Conservation (phyloP, 169 alveolate species). For the Eimeria maxima region DNA sequence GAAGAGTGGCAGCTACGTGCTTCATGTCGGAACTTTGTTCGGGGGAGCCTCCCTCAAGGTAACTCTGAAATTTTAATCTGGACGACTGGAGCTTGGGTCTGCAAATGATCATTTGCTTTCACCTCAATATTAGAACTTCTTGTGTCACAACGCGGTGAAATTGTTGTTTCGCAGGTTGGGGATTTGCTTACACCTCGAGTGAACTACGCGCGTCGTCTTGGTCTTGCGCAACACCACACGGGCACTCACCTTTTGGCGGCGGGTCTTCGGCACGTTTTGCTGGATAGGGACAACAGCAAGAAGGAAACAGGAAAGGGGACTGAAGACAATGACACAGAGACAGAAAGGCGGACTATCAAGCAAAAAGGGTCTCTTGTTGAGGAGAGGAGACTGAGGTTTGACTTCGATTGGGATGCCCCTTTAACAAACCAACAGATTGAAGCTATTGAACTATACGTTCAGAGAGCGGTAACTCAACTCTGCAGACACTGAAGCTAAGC, state of each 20-base stretch:
- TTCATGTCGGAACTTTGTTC: constrained; percentile 91
- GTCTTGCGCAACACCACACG: constrained; percentile 96
- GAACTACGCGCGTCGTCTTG: constrained; percentile 92
- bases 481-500: background rate
- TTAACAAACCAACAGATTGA: constrained; percentile 79
- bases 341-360: background rate
- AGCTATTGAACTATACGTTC: constrained; percentile 59
- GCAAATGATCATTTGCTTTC: background rate
- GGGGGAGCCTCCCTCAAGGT: constrained; percentile 75
- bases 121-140: background rate
- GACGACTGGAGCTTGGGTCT: background rate
- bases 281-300: constrained; percentile 89
- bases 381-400: constrained; percentile 92
- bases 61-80: background rate
- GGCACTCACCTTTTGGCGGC: constrained; percentile 95
- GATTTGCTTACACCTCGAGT: constrained; percentile 85
- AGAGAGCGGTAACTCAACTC: constrained; percentile 63
- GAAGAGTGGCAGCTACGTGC: constrained; percentile 92
- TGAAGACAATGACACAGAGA: background rate
- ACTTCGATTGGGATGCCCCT: constrained; percentile 89
- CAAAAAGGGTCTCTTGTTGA: constrained; percentile 96
- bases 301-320: background rate
- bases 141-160: no score
- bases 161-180: constrained; percentile 73
- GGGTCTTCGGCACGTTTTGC: constrained; percentile 91